Conservation (phyloP, 169 alveolate genomes). For the Plasmodium blacklocki region DNA sequence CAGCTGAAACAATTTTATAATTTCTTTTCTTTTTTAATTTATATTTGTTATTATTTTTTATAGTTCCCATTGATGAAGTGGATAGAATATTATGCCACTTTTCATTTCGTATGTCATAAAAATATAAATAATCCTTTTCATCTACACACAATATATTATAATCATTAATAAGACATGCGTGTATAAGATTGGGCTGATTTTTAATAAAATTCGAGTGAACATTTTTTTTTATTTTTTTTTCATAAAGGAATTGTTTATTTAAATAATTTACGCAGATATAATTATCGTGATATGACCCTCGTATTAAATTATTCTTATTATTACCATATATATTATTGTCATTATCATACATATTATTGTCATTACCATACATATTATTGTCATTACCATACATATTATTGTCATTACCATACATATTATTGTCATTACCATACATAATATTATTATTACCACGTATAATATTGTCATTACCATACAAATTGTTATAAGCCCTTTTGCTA, state of each 20-base stretch:
- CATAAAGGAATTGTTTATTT: conserved; percentile 19
- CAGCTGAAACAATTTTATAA: conserved; percentile 12
- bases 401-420: no score
- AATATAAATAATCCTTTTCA: conserved; percentile 19
- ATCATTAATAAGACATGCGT: conserved; percentile 36
- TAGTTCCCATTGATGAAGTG: no score
- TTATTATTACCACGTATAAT: no score
- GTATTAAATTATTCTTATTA: no score
- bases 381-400: no score
- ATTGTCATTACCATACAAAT: no score
- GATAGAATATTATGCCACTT: conserved; percentile 35
- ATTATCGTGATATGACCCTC: not conserved
- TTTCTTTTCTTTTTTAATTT: conserved; percentile 1
- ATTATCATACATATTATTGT: no score
- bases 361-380: no score
- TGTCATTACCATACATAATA: no score
- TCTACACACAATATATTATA: conserved; percentile 25
- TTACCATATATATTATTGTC: no score
- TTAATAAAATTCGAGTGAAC: not conserved
- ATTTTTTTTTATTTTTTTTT: conserved; percentile 61
- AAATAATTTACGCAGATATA: conserved; percentile 17
- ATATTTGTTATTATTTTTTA: not conserved
- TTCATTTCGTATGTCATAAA: conserved; percentile 57
- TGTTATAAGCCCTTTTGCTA: not conserved
- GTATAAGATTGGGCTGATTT: not conserved